These are phyloP conservation scores for Zymoseptoria tritici DNA, from an alignment of 2,329 filamentous ascomycete genomes.

Conservation along the genomic window DNA sequence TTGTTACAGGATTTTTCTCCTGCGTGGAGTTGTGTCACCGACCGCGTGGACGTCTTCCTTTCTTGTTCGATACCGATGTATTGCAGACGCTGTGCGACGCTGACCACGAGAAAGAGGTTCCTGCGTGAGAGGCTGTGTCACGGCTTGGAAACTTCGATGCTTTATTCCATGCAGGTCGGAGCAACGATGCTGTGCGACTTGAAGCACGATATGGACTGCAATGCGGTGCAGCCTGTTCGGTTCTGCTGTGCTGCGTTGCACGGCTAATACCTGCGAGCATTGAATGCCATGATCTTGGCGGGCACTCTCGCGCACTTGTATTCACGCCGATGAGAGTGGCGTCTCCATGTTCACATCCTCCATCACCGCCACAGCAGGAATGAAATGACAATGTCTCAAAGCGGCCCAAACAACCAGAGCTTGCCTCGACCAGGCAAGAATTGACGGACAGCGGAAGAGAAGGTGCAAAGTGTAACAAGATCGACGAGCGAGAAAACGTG, in stretches of 20 bases:
- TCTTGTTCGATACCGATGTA: background rate
- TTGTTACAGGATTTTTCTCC: background rate
- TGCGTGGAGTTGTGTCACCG: background rate
- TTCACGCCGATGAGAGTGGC: background rate
- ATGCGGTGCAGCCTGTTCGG: background rate
- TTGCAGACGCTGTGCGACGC: background rate
- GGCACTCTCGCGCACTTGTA: background rate
- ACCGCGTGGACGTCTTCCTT: background rate
- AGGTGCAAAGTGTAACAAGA: background rate
- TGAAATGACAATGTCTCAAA: background rate
- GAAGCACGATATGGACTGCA: background rate
- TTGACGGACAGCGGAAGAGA: background rate
- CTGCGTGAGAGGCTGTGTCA: background rate
- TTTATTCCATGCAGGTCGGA: background rate
- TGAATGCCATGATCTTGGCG: background rate
- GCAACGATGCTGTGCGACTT: background rate
- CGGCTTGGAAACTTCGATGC: background rate
- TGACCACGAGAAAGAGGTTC: background rate
- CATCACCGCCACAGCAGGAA: background rate
- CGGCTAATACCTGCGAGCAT: background rate
- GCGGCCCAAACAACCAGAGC: background rate
- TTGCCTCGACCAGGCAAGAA: background rate
- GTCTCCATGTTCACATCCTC: background rate
- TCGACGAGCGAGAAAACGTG: background rate
- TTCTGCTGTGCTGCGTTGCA: background rate